These are phyloP conservation scores for Meyerozyma sp. DNA, from an alignment of 1,139 yeast genomes.

Conservation along the genomic window DNA sequence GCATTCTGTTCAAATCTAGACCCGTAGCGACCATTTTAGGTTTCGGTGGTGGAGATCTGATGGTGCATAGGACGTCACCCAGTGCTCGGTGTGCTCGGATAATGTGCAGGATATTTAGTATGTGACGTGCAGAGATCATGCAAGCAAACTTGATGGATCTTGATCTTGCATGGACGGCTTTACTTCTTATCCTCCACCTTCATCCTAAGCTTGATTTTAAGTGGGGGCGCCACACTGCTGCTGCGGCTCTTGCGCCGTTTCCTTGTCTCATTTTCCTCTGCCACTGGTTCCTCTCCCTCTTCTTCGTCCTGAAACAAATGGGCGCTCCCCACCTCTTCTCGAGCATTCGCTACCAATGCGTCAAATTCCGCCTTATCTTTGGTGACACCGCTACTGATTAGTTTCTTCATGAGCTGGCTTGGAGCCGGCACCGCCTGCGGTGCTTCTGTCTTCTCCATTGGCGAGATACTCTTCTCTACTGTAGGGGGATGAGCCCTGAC, in stretches of 20 bases:
- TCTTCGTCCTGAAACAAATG: conserved; percentile 12
- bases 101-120: no score
- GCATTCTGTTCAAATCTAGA: no score
- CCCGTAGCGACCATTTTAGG: no score
- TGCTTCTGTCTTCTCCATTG: neutral
- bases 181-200: neutral
- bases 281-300: conserved; percentile 5
- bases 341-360: conserved; percentile 7
- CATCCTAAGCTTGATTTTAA: neutral
- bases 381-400: conserved; percentile 9
- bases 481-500: neutral
- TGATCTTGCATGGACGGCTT: neutral
- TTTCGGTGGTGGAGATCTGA: no score
- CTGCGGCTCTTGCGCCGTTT: conserved; percentile 1
- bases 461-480: neutral
- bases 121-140: no score
- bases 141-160: no score
- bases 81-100: no score
- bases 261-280: neutral
- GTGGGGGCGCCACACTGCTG: conserved; percentile 1
- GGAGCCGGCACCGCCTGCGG: conserved; percentile 1
- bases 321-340: conserved; percentile 6
- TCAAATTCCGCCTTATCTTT: conserved; percentile 7
- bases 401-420: conserved; percentile 10
- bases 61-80: no score